These are phyloP conservation scores for Aspergillus panamensis DNA, from an alignment of 495 filamentous ascomycete genomes.

Conservation along the genomic window DNA sequence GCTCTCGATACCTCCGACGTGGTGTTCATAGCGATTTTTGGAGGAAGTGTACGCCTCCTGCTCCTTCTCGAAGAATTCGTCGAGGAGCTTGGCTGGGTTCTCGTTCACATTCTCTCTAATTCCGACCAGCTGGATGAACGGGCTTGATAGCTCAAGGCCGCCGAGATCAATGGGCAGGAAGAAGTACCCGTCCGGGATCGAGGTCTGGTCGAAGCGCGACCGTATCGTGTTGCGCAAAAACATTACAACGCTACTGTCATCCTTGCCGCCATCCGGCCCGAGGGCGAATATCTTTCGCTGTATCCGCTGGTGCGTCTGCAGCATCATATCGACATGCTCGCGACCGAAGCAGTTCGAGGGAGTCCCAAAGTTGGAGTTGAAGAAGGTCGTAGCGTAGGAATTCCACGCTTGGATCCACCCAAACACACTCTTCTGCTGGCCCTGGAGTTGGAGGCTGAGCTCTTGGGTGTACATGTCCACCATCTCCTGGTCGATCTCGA, in stretches of 20 bases:
- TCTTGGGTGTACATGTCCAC: slow-evolving; percentile 11
- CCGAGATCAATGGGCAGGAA: slow-evolving; percentile 19
- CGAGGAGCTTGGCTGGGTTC: slow-evolving; percentile 5
- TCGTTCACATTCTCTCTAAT: slow-evolving; percentile 3
- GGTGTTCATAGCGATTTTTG: slow-evolving; percentile 4
- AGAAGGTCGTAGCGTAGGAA: slow-evolving; percentile 16
- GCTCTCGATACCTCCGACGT: neutral
- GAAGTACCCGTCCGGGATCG: slow-evolving; percentile 18
- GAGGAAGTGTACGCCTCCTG: neutral
- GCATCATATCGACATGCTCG: slow-evolving; percentile 17
- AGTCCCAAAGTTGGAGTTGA: slow-evolving; percentile 16
- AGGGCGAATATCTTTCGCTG: slow-evolving; percentile 13
- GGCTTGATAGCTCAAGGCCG: slow-evolving; percentile 17
- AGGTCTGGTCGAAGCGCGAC: neutral
- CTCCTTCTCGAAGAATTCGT: slow-evolving; percentile 11
- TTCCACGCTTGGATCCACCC: slow-evolving; percentile 21
- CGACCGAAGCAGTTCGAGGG: slow-evolving; percentile 18
- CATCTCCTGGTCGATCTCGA: slow-evolving; percentile 20
- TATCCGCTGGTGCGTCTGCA: slow-evolving; percentile 13
- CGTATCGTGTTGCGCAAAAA: slow-evolving; percentile 13
- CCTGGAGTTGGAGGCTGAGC: slow-evolving; percentile 3
- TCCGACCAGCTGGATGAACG: slow-evolving; percentile 14
- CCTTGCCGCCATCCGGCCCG: neutral
- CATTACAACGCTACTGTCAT: slow-evolving; percentile 12
- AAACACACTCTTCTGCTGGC: slow-evolving; percentile 12